Conservation (phyloP, 306 rosid species). For the Vachellia collinsii region DNA sequence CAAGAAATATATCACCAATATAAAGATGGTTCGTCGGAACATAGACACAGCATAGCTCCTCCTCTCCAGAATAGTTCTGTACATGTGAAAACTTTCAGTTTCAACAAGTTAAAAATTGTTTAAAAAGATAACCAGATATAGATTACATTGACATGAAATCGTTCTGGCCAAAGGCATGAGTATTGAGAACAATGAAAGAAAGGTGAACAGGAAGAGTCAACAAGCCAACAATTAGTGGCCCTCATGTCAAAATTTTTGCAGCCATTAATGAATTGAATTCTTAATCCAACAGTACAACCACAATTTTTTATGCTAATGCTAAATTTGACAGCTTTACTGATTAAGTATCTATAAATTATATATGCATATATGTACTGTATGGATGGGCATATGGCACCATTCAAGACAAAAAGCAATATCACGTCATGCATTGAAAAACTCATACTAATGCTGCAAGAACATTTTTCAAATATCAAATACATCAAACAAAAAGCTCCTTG, state of each 20-base stretch:
- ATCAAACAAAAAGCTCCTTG: slow-evolving; percentile 7
- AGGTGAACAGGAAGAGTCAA: not conserved
- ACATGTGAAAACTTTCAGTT: not conserved
- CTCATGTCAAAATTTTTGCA: not conserved
- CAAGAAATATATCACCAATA: slow-evolving; percentile 85
- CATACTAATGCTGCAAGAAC: slow-evolving; percentile 6
- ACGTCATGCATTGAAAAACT: not conserved
- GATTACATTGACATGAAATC: slow-evolving; percentile 2
- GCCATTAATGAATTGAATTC: slow-evolving; percentile 19
- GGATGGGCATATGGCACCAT: not conserved
- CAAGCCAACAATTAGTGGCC: slow-evolving; percentile 1
- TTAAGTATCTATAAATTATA: slow-evolving; percentile 1
- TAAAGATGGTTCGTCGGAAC: slow-evolving; percentile 94
- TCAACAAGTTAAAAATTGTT: slow-evolving; percentile 12
- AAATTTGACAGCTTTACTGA: slow-evolving; percentile 5
- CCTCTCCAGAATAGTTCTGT: slow-evolving; percentile 86
- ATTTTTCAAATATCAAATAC: slow-evolving; percentile 16
- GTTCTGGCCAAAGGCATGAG: not conserved
- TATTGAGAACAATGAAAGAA: not conserved
- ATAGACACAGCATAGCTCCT: slow-evolving; percentile 86
- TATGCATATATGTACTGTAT: not conserved
- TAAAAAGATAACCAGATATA: slow-evolving; percentile 1
- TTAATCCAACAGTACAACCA: not conserved
- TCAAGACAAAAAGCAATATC: slow-evolving; percentile 8
- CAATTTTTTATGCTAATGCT: not conserved